A percentile compares a stretch with the other conserved stretches of the same genome.
These are phyloP conservation scores for Penicillium decumbens DNA, from an alignment of 2,329 filamentous ascomycete species.

Conservation along the genomic window DNA sequence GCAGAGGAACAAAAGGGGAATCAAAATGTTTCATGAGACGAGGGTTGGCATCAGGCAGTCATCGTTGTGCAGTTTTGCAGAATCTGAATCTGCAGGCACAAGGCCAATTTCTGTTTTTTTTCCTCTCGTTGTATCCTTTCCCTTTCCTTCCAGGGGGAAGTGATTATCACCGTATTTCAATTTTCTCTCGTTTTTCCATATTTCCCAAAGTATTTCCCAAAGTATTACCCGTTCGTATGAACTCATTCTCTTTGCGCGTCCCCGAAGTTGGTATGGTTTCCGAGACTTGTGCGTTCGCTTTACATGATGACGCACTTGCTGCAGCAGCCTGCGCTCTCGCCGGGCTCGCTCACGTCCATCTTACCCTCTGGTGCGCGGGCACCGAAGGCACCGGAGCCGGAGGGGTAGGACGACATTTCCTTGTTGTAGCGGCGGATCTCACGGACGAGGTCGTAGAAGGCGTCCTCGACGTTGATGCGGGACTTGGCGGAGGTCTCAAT, in stretches of 20 bases:
- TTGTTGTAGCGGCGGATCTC: slow-evolving; percentile 98
- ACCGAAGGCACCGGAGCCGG: slow-evolving; percentile 59
- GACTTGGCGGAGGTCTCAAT: slow-evolving; percentile 99
- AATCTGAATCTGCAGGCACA: slow-evolving; percentile 9
- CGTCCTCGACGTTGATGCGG: slow-evolving; percentile 95
- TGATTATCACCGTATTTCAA: neutral
- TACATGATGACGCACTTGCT: slow-evolving; percentile 79
- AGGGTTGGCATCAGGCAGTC: slow-evolving; percentile 34
- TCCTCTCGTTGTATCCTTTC: neutral
- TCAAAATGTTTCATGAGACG: slow-evolving; percentile 40
- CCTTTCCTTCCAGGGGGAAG: neutral
- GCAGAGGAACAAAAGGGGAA: slow-evolving; percentile 38
- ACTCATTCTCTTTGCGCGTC: slow-evolving; percentile 2
- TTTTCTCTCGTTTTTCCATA: neutral
- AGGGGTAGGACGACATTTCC: slow-evolving; percentile 86
- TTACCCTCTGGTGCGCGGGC: slow-evolving; percentile 59
- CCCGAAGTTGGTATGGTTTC: slow-evolving; percentile 13
- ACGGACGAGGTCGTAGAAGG: slow-evolving; percentile 96
- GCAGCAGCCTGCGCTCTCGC: slow-evolving; percentile 65
- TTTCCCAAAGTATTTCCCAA: neutral
- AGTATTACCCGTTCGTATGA: slow-evolving; percentile 11
- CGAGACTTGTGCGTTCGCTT: slow-evolving; percentile 7
- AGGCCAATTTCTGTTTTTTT: neutral
- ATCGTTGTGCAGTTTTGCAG: slow-evolving; percentile 16
- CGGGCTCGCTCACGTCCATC: slow-evolving; percentile 67